Evolutionary conservation across 2,329 filamentous ascomycete species (phyloP), one percentile per base, ranked within the genome.

Genomic region (Talaromyces sp.): DNA sequence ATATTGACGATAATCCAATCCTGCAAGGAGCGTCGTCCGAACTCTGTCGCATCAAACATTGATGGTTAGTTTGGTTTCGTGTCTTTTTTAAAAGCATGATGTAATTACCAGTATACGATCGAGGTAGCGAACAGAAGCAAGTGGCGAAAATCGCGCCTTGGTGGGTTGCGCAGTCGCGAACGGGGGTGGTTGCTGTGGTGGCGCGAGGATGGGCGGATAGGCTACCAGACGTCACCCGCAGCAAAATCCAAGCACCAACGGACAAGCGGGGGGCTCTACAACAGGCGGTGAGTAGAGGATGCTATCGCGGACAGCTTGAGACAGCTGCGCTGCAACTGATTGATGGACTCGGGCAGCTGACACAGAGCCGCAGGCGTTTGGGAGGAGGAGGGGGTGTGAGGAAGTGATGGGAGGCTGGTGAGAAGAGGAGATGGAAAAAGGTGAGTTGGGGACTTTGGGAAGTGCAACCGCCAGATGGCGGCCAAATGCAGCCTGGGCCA

Each of bases 331-430:
- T 28, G 27, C 44, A 47, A 47, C 44, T 47, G 44, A 47, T 47
- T 17, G 49, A 30, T 39, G 58, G 42, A 30, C 57, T 36, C 25
- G 58, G 42, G 49, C 25, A 30, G 49, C 49, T 17, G 49, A 53
- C 25, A 28, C 25, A 56, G 55, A 55, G 59, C 52, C 55, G 59
- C 53, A 58, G 39, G 58, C 58, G 47, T 55, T 51, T 57, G 59
- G 61, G 47, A 61, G 63, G 59, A 51, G 56, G 52, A 42, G 56
- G 60, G 61, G 59, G 60, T 58, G 62, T 59, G 62, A 62, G 60
- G 57, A 63, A 60, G 64, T 58, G 63, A 62, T 55, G 55, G 59
- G 57, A 57, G 49, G 53, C 27, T 47, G 52, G 54, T 28, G 53
- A 49, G 44, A 52, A 42, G 27, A 44, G 53, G 39, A 44, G 62